phyloP scores from a whole-genome alignment of 2,329 filamentous ascomycete genomes.

The Fusarium concolor region DNA sequence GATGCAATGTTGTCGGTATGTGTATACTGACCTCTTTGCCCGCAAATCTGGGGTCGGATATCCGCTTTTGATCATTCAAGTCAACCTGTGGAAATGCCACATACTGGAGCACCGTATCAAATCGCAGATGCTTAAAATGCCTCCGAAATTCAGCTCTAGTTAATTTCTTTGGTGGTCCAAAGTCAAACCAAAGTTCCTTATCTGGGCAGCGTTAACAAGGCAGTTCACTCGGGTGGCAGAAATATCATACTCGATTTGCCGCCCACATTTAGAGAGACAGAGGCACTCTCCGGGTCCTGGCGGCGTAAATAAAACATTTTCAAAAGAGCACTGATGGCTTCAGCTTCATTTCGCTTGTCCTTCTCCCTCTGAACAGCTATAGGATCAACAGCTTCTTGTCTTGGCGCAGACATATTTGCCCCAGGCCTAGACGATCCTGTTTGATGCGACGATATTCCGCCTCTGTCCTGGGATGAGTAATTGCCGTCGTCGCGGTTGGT shows the following conservation, averaged over 20 bases:
- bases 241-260: neutral
- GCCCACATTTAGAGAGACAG: neutral
- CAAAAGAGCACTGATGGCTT: neutral
- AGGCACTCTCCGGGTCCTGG: neutral
- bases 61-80: neutral
- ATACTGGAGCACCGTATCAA: conserved; percentile 12
- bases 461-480: no score
- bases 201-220: no score
- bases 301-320: neutral
- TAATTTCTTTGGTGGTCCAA: neutral
- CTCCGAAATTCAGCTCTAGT: neutral
- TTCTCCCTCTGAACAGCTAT: neutral
- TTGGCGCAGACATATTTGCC: neutral
- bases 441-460: no score
- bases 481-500: no score
- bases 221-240: no score
- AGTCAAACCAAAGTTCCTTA: conserved; percentile 1
- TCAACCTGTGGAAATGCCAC: conserved; percentile 16
- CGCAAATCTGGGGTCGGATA: neutral
- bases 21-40: conserved; percentile 1
- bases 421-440: no score
- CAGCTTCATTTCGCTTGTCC: neutral
- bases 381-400: neutral
- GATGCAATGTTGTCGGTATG: accelerated
- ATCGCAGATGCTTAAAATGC: conserved; percentile 14